A percentile compares a stretch with the other conserved stretches of the same genome.
These are phyloP conservation scores for Pseudodiploospora longispora DNA, from an alignment of 2,329 filamentous ascomycete genomes.

Conservation along the genomic window DNA sequence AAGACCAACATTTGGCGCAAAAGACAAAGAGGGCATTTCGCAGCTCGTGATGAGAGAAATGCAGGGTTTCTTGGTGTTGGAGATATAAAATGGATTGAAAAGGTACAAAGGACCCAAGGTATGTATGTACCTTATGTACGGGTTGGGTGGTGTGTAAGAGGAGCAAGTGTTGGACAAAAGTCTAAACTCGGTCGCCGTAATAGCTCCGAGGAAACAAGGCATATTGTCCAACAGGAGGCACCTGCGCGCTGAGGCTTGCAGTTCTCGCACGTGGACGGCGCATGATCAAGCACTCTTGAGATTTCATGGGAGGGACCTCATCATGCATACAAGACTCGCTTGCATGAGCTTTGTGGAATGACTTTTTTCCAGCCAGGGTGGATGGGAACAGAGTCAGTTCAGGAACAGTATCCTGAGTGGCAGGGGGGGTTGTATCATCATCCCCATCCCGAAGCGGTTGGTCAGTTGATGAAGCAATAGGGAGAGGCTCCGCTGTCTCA, in stretches of 20 bases:
- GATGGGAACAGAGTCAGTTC: conserved; percentile 25
- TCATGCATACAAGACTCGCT: conserved; percentile 29
- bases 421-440: conserved; percentile 13
- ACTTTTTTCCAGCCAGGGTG: conserved; percentile 13
- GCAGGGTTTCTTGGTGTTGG: too few relatives aligned
- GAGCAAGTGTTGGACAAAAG: too few relatives aligned
- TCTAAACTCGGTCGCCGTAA: conserved; percentile 24
- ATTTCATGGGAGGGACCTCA: conserved; percentile 12
- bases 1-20: too few relatives aligned
- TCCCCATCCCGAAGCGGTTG: conserved; percentile 8
- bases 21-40: too few relatives aligned
- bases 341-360: conserved; percentile 28
- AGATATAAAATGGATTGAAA: too few relatives aligned
- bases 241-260: conserved; percentile 34
- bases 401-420: conserved; percentile 23
- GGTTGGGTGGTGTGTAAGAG: too few relatives aligned
- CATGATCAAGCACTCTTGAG: conserved; percentile 5
- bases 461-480: conserved; percentile 17
- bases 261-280: conserved; percentile 37
- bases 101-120: too few relatives aligned
- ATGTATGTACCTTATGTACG: too few relatives aligned
- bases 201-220: conserved; percentile 35
- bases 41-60: too few relatives aligned
- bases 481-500: conserved; percentile 24
- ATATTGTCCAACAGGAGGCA: conserved; percentile 38